These are phyloP conservation scores for Bombardia bombarda DNA, from an alignment of 495 filamentous ascomycete species.

Conservation along the genomic window DNA sequence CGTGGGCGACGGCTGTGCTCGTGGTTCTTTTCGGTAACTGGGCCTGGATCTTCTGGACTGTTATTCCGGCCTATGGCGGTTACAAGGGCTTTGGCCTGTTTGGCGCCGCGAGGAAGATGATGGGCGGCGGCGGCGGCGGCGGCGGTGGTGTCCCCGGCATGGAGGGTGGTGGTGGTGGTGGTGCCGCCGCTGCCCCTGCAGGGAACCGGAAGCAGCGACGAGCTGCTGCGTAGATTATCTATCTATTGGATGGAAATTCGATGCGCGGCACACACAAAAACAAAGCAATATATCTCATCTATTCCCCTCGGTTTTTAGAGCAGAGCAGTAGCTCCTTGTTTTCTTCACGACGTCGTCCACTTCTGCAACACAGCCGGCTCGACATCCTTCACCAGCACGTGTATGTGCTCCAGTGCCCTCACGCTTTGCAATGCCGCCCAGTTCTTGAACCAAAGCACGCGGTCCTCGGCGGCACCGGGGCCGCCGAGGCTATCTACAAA, in stretches of 20 bases:
- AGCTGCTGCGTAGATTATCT: constrained; percentile 26
- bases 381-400: constrained; percentile 55
- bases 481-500: constrained; percentile 55
- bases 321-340: no score
- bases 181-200: constrained; percentile 20
- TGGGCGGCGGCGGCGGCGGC: constrained; percentile 38
- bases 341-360: no score
- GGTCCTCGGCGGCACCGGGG: constrained; percentile 39
- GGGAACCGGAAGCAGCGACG: constrained; percentile 45
- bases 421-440: constrained; percentile 87
- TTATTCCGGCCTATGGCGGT: constrained; percentile 61
- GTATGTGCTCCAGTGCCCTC: constrained; percentile 60
- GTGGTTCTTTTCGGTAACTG: constrained; percentile 65
- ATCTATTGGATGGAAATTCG: no score
- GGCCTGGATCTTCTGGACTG: constrained; percentile 66
- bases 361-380: constrained; percentile 49
- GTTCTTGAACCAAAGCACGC: constrained; percentile 91
- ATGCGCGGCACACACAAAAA: neutral
- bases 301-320: no score
- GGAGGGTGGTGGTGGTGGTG: no score
- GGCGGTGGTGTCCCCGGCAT: constrained; percentile 5
- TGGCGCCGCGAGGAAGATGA: constrained; percentile 58
- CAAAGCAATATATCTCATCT: neutral
- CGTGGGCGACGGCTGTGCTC: constrained; percentile 59
- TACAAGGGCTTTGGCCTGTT: constrained; percentile 63